These are phyloP conservation scores for Cucumis sativus DNA, from an alignment of 306 rosid species.

Conservation along the genomic window Cucumber_9930_V3 NC_026656.2:1488001-1488500, in stretches of 20 bases:
- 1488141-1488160: no score
- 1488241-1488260: slow-evolving; percentile 7
- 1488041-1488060: no score
- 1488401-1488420: no score
- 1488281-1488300: accelerated
- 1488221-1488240: background rate
- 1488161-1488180: no score
- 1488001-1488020: background rate
- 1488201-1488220: background rate
- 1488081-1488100: background rate
- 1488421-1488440: no score
- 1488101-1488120: background rate
- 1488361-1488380: no score
- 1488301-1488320: slow-evolving; percentile 6
- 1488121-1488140: background rate
- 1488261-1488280: slow-evolving; percentile 13
- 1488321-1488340: background rate
- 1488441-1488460: no score
- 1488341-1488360: background rate
- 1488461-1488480: no score
- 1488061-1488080: no score
- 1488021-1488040: no score
- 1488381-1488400: no score
- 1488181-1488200: background rate
- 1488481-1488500: no score